Evolutionary conservation across 495 filamentous ascomycete genomes (phyloP).

Genomic region (Podospora appendiculata): DNA sequence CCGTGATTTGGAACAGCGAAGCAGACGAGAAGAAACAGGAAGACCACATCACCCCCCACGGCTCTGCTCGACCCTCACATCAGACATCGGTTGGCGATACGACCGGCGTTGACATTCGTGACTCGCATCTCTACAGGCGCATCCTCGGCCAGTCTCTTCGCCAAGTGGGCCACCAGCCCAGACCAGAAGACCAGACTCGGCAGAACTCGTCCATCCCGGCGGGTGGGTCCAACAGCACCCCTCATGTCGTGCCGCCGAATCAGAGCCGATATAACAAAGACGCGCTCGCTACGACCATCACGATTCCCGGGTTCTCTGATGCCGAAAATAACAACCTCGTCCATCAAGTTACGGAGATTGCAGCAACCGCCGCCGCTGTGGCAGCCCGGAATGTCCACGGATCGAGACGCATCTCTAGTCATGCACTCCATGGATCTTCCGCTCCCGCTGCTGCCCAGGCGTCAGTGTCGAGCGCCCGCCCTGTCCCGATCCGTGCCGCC

Average conservation of each 20-base stretch:
- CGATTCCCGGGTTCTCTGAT: conserved; percentile 61
- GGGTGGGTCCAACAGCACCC: conserved; percentile 35
- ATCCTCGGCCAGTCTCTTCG: conserved; percentile 84
- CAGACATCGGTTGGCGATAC: conserved; percentile 27
- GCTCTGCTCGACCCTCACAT: conserved; percentile 36
- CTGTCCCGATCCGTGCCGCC: conserved; percentile 26
- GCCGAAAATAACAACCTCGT: conserved; percentile 75
- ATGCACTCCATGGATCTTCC: conserved; percentile 6
- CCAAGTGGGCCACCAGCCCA: conserved; percentile 59
- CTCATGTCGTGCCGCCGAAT: conserved; percentile 70
- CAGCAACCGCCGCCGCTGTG: conserved; percentile 81
- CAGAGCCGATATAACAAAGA: conserved; percentile 32
- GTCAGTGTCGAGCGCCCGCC: conserved; percentile 19
- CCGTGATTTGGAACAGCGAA: conserved; percentile 91
- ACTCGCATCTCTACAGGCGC: conserved; percentile 85
- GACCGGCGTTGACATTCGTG: conserved; percentile 54
- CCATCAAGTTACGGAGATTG: conserved; percentile 81
- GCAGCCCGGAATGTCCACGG: conserved; percentile 67
- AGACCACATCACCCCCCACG: conserved; percentile 26
- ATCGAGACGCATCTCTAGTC: conserved; percentile 13
- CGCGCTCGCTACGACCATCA: conserved; percentile 32
- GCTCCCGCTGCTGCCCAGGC: conserved; percentile 13
- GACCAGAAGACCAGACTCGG: conserved; percentile 34
- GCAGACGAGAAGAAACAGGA: conserved; percentile 72
- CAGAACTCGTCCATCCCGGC: conserved; percentile 31